Conservation (phyloP, 768 basidiomycete species). For the Amanita muscaria region DNA sequence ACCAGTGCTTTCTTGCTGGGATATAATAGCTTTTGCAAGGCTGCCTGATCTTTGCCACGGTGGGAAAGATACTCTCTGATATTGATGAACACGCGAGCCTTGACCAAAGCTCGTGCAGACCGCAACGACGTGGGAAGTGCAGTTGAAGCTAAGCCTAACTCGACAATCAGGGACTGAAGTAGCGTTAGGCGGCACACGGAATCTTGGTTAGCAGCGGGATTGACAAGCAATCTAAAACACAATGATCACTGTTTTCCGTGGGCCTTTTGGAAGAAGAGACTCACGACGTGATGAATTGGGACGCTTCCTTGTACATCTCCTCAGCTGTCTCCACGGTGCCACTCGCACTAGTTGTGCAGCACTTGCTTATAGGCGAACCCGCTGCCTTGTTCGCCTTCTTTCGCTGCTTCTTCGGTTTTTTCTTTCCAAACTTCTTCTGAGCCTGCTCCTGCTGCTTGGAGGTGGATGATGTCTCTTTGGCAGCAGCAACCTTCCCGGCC, state of each 20-base stretch:
- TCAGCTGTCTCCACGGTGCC: slow-evolving; percentile 10
- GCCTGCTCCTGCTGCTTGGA: background rate
- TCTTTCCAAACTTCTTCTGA: background rate
- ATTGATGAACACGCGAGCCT: slow-evolving; percentile 59
- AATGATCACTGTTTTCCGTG: background rate
- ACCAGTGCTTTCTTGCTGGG: slow-evolving; percentile 54
- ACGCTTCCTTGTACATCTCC: slow-evolving; percentile 49
- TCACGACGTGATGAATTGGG: slow-evolving; percentile 52
- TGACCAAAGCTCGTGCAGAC: slow-evolving; percentile 62
- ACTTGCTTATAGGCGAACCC: background rate
- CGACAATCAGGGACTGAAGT: slow-evolving; percentile 67
- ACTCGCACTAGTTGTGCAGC: background rate
- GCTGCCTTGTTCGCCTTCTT: slow-evolving; percentile 5
- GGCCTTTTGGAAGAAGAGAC: slow-evolving; percentile 20
- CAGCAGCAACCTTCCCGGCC: slow-evolving; percentile 1
- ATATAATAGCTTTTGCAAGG: slow-evolving; percentile 52
- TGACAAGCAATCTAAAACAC: slow-evolving; percentile 39
- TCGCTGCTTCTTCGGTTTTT: background rate
- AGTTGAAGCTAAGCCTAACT: slow-evolving; percentile 53
- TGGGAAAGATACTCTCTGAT: slow-evolving; percentile 65
- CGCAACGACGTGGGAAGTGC: slow-evolving; percentile 50
- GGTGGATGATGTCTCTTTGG: background rate
- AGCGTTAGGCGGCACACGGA: slow-evolving; percentile 46
- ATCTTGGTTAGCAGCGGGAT: slow-evolving; percentile 34
- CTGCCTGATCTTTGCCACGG: slow-evolving; percentile 53